A percentile compares a stretch with the other conserved stretches of the same genome.
Evolutionary conservation across 2,329 filamentous ascomycete species (phyloP).

Genomic region (Thermomyces lanuginosus): DNA sequence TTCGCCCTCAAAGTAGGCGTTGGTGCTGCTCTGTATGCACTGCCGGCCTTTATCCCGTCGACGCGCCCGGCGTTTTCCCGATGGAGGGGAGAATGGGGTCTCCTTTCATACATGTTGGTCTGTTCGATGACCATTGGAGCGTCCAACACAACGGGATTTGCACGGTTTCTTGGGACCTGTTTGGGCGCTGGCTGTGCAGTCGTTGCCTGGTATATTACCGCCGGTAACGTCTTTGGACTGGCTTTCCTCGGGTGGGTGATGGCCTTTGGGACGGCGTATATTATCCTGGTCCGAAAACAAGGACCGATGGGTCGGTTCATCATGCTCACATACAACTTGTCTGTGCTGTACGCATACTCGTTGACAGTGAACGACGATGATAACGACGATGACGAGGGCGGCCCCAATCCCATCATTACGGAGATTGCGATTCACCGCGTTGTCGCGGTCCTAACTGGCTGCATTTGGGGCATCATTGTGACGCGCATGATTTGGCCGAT

Average conservation of each 20-base stretch:
- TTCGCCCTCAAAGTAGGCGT: conserved; percentile 90
- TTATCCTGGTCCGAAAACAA: conserved; percentile 69
- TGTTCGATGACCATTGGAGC: conserved; percentile 96
- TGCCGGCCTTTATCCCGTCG: conserved; percentile 66
- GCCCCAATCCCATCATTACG: conserved; percentile 64
- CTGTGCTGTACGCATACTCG: conserved; percentile 84
- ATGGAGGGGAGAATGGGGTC: conserved; percentile 93
- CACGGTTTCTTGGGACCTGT: conserved; percentile 73
- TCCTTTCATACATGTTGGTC: conserved; percentile 94
- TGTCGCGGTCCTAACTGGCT: conserved; percentile 68
- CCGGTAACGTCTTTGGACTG: conserved; percentile 59
- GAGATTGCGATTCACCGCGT: conserved; percentile 82
- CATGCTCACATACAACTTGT: conserved; percentile 89
- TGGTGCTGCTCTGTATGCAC: conserved; percentile 73
- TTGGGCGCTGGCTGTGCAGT: conserved; percentile 63
- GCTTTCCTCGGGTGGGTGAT: conserved; percentile 68
- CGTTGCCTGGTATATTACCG: conserved; percentile 58
- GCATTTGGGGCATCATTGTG: conserved; percentile 80
- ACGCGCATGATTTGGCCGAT: conserved; percentile 89
- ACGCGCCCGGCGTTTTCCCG: conserved; percentile 67
- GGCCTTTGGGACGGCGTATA: conserved; percentile 70
- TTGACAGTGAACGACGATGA: conserved; percentile 64
- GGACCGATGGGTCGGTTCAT: conserved; percentile 87
- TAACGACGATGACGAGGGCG: conserved; percentile 74
- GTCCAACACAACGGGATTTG: conserved; percentile 78